Conservation (phyloP, 2,329 filamentous ascomycete species). For the Fusarium sterilihyphosum region DNA sequence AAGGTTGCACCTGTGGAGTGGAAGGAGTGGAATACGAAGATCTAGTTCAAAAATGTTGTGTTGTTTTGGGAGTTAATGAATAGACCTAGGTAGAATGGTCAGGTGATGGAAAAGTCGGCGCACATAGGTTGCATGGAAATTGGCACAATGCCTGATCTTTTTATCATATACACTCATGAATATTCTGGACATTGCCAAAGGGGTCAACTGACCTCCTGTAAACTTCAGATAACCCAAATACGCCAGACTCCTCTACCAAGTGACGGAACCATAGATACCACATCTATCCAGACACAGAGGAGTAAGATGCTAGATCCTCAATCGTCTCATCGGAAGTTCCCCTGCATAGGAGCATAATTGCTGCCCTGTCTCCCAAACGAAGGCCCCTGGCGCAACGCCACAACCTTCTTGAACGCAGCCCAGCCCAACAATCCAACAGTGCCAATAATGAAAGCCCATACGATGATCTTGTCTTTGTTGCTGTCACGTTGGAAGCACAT, state of each 20-base stretch:
- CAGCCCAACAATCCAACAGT: constrained; percentile 68
- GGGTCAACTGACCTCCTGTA: constrained; percentile 7
- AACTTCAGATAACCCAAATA: constrained; percentile 15
- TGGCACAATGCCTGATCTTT: constrained; percentile 35
- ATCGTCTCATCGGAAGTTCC: constrained; percentile 33
- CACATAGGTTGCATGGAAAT: constrained; percentile 43
- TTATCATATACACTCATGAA: constrained; percentile 18
- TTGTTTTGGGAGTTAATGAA: constrained; percentile 39
- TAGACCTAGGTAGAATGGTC: constrained; percentile 30
- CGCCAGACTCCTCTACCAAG: constrained; percentile 19
- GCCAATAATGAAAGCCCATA: constrained; percentile 70
- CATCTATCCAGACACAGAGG: not conserved
- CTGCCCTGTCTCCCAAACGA: constrained; percentile 43
- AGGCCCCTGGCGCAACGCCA: constrained; percentile 53
- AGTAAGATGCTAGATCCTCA: not conserved
- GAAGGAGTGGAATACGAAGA: not conserved
- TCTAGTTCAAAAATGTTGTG: constrained; percentile 15
- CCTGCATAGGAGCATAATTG: constrained; percentile 46
- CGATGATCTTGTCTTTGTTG: constrained; percentile 73
- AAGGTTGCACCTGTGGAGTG: constrained; percentile 39
- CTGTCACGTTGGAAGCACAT: constrained; percentile 74
- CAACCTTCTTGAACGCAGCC: constrained; percentile 63
- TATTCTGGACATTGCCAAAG: not conserved
- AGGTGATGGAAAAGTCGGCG: constrained; percentile 39
- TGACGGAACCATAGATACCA: not conserved